These are phyloP conservation scores for Phaeotremella skinneri DNA, from an alignment of 768 basidiomycete species.

Conservation along the genomic window DNA sequence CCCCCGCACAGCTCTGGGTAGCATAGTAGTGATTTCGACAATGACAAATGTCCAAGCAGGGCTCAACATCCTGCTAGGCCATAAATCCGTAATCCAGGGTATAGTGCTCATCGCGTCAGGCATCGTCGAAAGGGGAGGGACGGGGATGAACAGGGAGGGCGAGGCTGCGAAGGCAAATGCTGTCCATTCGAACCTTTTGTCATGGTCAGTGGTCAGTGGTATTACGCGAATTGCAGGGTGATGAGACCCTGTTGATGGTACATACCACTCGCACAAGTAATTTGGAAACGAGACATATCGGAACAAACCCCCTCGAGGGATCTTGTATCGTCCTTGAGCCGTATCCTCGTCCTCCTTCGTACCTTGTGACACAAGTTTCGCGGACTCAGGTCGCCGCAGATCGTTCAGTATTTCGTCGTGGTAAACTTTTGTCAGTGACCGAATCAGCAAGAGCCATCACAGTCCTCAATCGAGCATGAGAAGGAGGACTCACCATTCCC, in stretches of 20 bases:
- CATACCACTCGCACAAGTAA: slow-evolving; percentile 81
- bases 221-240: not conserved
- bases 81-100: slow-evolving; percentile 27
- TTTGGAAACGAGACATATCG: slow-evolving; percentile 81
- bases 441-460: not conserved
- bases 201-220: not conserved
- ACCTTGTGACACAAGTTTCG: slow-evolving; percentile 24
- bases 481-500: slow-evolving; percentile 59
- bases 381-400: slow-evolving; percentile 60
- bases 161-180: slow-evolving; percentile 75
- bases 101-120: slow-evolving; percentile 4
- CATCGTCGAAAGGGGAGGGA: slow-evolving; percentile 3
- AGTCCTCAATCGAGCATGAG: not conserved
- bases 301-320: slow-evolving; percentile 74
- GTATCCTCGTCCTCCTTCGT: slow-evolving; percentile 45
- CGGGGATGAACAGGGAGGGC: slow-evolving; percentile 19
- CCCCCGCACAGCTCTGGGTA: slow-evolving; percentile 69
- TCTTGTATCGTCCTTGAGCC: slow-evolving; percentile 45
- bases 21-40: slow-evolving; percentile 71
- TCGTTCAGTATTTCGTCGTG: slow-evolving; percentile 88
- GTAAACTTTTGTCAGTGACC: slow-evolving; percentile 53
- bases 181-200: slow-evolving; percentile 71
- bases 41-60: slow-evolving; percentile 81
- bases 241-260: slow-evolving; percentile 3
- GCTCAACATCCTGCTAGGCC: slow-evolving; percentile 52